Conservation (phyloP, 2,329 filamentous ascomycete genomes). For the Aspergillus intermedius region DNA sequence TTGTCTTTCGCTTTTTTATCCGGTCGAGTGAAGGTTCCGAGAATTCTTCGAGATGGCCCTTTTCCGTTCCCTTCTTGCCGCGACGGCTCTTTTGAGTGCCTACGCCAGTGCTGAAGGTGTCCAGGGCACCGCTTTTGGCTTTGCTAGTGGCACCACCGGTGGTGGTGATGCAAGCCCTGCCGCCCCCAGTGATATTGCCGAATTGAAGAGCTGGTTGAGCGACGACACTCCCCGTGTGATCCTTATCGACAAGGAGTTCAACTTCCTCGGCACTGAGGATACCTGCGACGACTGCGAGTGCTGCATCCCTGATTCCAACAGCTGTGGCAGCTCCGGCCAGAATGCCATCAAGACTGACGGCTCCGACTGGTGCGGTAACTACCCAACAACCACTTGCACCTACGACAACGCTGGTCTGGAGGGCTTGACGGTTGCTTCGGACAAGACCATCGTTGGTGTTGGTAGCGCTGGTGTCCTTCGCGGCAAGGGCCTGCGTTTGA, state of each 20-base stretch:
- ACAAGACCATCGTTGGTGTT: conserved; percentile 52
- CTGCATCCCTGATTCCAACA: conserved; percentile 29
- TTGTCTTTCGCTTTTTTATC: not conserved
- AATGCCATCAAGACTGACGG: conserved; percentile 48
- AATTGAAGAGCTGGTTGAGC: conserved; percentile 53
- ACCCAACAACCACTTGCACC: conserved; percentile 38
- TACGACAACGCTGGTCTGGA: conserved; percentile 47
- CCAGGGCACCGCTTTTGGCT: conserved; percentile 35
- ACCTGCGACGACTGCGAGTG: conserved; percentile 21
- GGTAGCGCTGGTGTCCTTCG: conserved; percentile 49
- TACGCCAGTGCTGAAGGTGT: conserved; percentile 17
- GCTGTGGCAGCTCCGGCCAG: conserved; percentile 42
- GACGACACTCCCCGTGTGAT: conserved; percentile 53
- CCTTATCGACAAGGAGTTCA: conserved; percentile 47
- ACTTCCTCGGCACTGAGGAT: conserved; percentile 16
- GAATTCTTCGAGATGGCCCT: conserved; percentile 10
- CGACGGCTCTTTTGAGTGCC: conserved; percentile 14
- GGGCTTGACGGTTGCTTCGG: conserved; percentile 47
- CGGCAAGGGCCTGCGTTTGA: conserved; percentile 49
- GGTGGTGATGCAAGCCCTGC: conserved; percentile 49
- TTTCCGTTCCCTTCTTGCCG: conserved; percentile 12
- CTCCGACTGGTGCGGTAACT: conserved; percentile 51
- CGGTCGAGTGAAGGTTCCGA: no score
- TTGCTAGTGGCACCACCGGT: conserved; percentile 51
- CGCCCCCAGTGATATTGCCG: conserved; percentile 45